Percentiles rank a stretch among this genome's conserved stretches.
phyloP scores from a whole-genome alignment of 768 basidiomycete genomes.

The Asterophora lycoperdoides region DNA sequence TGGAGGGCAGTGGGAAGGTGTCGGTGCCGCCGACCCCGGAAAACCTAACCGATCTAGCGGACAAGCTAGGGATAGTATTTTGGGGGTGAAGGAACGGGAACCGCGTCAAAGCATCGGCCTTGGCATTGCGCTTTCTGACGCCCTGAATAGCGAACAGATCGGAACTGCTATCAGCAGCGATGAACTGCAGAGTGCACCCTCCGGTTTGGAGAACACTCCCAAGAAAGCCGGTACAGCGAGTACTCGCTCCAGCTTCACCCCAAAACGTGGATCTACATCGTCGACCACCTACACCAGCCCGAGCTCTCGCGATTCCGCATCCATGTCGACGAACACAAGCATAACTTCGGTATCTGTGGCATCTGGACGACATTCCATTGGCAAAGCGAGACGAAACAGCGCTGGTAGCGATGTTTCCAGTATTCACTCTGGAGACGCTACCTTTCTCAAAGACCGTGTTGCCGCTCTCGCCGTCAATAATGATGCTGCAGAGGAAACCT shows the following conservation, averaged over 20 bases:
- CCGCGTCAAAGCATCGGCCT: slow-evolving; percentile 34
- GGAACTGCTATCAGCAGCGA: slow-evolving; percentile 53
- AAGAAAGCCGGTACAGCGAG: slow-evolving; percentile 57
- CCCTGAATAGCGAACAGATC: slow-evolving; percentile 39
- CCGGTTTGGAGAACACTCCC: slow-evolving; percentile 56
- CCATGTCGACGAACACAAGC: slow-evolving; percentile 74
- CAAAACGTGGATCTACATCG: slow-evolving; percentile 85
- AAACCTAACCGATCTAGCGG: slow-evolving; percentile 38
- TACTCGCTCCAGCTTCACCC: slow-evolving; percentile 71
- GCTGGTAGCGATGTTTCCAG: slow-evolving; percentile 83
- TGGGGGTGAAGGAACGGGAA: slow-evolving; percentile 43
- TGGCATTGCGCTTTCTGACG: slow-evolving; percentile 30
- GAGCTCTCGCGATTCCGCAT: slow-evolving; percentile 84
- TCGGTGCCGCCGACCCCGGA: slow-evolving; percentile 37
- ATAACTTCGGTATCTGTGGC: slow-evolving; percentile 70
- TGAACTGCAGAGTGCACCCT: slow-evolving; percentile 43
- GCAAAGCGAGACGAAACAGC: slow-evolving; percentile 73
- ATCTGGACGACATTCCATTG: slow-evolving; percentile 68
- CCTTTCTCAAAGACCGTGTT: slow-evolving; percentile 62
- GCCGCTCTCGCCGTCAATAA: slow-evolving; percentile 54
- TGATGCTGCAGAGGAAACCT: slow-evolving; percentile 55
- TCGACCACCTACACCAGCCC: slow-evolving; percentile 84
- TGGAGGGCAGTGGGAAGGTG: slow-evolving; percentile 73
- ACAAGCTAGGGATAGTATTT: slow-evolving; percentile 34
- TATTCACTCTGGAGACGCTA: slow-evolving; percentile 64